Evolutionary conservation across 768 basidiomycete genomes (phyloP).

Genomic region (Lepiota subincarnata): DNA sequence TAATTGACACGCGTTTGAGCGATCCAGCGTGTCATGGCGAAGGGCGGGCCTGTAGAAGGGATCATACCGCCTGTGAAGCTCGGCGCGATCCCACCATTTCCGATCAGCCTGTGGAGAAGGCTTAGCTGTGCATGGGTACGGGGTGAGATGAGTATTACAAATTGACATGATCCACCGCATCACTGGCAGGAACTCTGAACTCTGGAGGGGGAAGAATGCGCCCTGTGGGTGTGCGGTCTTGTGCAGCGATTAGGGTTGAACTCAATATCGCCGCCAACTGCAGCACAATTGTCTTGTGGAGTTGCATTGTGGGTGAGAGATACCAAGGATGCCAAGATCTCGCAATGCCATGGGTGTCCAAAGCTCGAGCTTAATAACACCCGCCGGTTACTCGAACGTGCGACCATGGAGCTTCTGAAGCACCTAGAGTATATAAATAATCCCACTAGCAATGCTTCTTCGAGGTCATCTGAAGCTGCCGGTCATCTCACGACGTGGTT

Average conservation of each 20-base stretch:
- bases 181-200: constrained; percentile 6
- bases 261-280: background rate
- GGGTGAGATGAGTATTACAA: background rate
- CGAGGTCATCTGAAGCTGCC: background rate
- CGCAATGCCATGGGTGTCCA: background rate
- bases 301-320: background rate
- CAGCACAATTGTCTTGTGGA: background rate
- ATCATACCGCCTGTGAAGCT: constrained; percentile 76
- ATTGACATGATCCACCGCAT: constrained; percentile 7
- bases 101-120: constrained; percentile 42
- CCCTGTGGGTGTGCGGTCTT: constrained; percentile 5
- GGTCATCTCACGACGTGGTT: background rate
- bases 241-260: background rate
- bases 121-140: too few species aligned
- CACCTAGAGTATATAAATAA: background rate
- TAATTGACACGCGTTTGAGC: constrained; percentile 75
- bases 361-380: background rate
- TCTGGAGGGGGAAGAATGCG: constrained; percentile 8
- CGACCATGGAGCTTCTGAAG: background rate
- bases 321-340: too few species aligned
- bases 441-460: background rate
- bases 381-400: background rate
- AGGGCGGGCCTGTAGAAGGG: constrained; percentile 69
- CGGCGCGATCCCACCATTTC: constrained; percentile 66
- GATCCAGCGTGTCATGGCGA: constrained; percentile 83